Evolutionary conservation across 2,329 filamentous ascomycete species (phyloP).

Genomic region (Fusarium musae): DNA sequence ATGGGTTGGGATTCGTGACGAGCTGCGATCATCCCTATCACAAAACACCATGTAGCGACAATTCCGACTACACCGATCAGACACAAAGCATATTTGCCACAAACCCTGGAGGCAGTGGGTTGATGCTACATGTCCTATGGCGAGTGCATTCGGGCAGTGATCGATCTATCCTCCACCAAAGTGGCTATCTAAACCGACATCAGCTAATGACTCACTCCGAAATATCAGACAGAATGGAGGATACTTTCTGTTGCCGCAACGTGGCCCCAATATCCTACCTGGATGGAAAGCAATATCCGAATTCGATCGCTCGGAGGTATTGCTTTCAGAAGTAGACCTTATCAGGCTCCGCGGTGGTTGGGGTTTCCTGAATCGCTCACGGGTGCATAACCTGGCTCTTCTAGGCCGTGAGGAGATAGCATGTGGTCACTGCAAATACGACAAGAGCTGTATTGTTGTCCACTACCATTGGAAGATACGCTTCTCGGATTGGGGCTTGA

Average conservation of each 20-base stretch:
- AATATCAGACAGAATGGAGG: background rate
- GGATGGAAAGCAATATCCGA: background rate
- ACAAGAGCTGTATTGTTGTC: background rate
- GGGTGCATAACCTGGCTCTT: background rate
- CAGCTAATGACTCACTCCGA: background rate
- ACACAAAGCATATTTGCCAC: background rate
- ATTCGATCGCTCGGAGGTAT: background rate
- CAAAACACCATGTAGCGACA: background rate
- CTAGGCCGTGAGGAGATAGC: background rate
- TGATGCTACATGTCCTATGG: background rate
- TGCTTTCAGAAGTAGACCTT: background rate
- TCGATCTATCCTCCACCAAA: background rate
- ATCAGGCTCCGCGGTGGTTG: background rate
- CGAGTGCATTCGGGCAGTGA: background rate
- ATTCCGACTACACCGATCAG: background rate
- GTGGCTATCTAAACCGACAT: background rate
- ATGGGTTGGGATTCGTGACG: background rate
- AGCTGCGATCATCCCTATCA: background rate
- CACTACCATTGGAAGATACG: background rate
- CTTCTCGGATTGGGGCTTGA: fast-evolving
- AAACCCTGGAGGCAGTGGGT: fast-evolving
- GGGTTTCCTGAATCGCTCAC: background rate
- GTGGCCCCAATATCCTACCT: fast-evolving
- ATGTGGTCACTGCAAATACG: background rate
- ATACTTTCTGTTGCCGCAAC: fast-evolving